phyloP scores from a whole-genome alignment of 2,329 filamentous ascomycete genomes.

The Sordariomycetes sp. region DNA sequence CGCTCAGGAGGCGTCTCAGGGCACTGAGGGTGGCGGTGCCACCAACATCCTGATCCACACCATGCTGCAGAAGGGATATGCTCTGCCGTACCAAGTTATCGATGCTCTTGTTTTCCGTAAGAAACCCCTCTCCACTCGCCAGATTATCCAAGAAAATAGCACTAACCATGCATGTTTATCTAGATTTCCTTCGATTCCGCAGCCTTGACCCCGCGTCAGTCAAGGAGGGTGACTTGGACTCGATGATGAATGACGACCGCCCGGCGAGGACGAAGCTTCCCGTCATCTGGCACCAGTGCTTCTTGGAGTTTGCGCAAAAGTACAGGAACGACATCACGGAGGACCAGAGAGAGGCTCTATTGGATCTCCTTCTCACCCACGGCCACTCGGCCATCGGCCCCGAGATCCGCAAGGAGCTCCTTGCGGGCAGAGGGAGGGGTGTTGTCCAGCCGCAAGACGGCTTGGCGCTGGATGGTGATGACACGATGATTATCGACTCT shows the following conservation, averaged over 20 bases:
- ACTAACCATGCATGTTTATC: neutral
- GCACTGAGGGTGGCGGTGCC: constrained; percentile 76
- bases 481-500: constrained; percentile 72
- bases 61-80: constrained; percentile 92
- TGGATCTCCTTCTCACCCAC: constrained; percentile 74
- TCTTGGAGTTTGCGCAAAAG: constrained; percentile 83
- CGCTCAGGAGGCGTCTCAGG: constrained; percentile 71
- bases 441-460: constrained; percentile 38
- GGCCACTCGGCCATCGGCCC: constrained; percentile 84
- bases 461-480: constrained; percentile 57
- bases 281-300: constrained; percentile 90
- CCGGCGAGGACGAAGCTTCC: constrained; percentile 56
- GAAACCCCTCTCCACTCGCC: neutral
- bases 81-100: constrained; percentile 85
- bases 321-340: constrained; percentile 96
- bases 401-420: constrained; percentile 76
- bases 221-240: constrained; percentile 38
- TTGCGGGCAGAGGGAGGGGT: constrained; percentile 79
- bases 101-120: constrained; percentile 72
- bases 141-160: neutral
- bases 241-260: constrained; percentile 25
- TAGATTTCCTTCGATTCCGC: constrained; percentile 81
- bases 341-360: constrained; percentile 79
- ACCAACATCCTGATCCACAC: constrained; percentile 93
- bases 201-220: constrained; percentile 48